Evolutionary conservation across 2,329 filamentous ascomycete genomes (phyloP), one percentile per base, ranked within the genome.

Genomic region (Colletotrichum brevisporum): DNA sequence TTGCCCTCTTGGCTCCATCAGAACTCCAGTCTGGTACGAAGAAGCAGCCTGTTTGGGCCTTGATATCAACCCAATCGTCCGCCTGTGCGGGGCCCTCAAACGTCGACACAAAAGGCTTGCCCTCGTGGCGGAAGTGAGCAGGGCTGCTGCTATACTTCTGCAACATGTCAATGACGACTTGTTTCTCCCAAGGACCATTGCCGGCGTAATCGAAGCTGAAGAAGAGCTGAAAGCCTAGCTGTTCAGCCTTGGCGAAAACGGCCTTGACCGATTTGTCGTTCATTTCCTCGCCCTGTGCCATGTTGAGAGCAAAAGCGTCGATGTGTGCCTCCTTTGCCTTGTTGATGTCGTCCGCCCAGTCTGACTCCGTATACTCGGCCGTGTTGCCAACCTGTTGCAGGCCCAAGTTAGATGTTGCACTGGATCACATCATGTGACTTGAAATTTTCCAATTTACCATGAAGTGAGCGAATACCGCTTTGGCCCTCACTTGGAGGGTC

Each of bases 11-110:
- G 8, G 78, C 75, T 0, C 83, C 83, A 2, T 81, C 71, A 16
- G 79, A 82, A 0, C 81, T 80, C 79, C 81, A 88, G 63, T 85
- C 81, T 0, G 85, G 86, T 10, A 87, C 78, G 64, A 86, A 83
- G 27, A 84, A 76, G 18, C 73, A 74, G 18, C 75, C 72, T 2
- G 75, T 77, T 26, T 63, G 53, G 36, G 72, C 66, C 63, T 83
- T 81, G 68, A 88, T 85, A 1, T 72, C 73, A 16, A 71, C 59
- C 85, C 85, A 87, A 68, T 86, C 82, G 2, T 72, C 75, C 13
- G 78, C 76, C 54, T 82, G 81, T 10, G 63, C 71, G 0, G 78
- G 73, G 0, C 86, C 86, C 73, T 88, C 85, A 65, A 88, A 88
- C 0, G 86, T 88, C 4, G 83, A 85, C 5, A 85, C 86, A 26